Conservation (phyloP, 1,284 basidiomycete species). For the Uromyces viciae-fabae region DNA sequence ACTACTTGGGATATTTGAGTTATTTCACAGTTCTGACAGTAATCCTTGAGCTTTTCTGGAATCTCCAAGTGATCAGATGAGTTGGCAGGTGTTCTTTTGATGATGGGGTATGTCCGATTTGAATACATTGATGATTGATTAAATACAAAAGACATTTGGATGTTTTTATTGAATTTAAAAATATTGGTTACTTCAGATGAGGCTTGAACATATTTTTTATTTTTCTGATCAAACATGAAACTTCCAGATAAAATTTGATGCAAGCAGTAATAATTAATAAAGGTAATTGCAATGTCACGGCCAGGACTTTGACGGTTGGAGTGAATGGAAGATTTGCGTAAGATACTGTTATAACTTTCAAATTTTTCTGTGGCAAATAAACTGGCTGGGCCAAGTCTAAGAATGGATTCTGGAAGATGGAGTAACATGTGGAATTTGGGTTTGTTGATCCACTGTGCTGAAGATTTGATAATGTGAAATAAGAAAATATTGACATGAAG, state of each 20-base stretch:
- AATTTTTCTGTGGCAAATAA: slow-evolving; percentile 11
- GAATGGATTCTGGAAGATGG: slow-evolving; percentile 49
- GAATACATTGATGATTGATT: too few relatives aligned
- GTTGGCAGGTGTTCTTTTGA: too few relatives aligned
- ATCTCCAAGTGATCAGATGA: too few relatives aligned
- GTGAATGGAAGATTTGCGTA: slow-evolving; percentile 4
- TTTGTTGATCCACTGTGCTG: slow-evolving; percentile 57
- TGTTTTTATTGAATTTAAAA: too few relatives aligned
- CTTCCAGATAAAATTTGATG: slow-evolving; percentile 55
- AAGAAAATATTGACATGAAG: slow-evolving; percentile 54
- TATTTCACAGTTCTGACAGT: too few relatives aligned
- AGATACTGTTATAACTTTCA: neutral
- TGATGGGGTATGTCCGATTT: too few relatives aligned
- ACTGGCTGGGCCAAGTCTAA: neutral
- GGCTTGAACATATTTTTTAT: too few relatives aligned
- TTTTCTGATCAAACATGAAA: neutral
- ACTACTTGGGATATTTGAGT: too few relatives aligned
- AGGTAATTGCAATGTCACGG: neutral
- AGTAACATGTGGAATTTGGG: slow-evolving; percentile 55
- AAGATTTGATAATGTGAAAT: slow-evolving; percentile 51
- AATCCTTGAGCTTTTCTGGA: too few relatives aligned
- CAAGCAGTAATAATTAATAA: slow-evolving; percentile 4
- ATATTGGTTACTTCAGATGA: too few relatives aligned
- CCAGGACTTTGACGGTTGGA: neutral
- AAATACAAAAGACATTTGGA: too few relatives aligned